A percentile compares a stretch with the other conserved stretches of the same genome.
Evolutionary conservation across 768 basidiomycete species (phyloP).

Genomic region (Nidularia pulvinata): DNA sequence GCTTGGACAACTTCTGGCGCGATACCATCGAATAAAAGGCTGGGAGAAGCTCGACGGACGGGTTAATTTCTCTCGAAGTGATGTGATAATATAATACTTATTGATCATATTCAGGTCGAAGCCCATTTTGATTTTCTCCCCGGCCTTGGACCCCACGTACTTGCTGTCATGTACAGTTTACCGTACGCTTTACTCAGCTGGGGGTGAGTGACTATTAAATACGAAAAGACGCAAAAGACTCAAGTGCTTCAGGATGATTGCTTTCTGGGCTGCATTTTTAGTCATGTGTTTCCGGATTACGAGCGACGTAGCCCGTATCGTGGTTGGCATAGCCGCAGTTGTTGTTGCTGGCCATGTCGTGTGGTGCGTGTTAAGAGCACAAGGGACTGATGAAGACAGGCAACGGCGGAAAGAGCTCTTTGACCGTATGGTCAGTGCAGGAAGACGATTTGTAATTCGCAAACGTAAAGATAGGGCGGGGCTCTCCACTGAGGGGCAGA

Average conservation of each 20-base stretch:
- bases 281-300: conserved; percentile 3
- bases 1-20: conserved; percentile 20
- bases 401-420: neutral
- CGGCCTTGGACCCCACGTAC: neutral
- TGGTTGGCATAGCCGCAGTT: neutral
- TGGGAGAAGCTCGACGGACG: conserved; percentile 4
- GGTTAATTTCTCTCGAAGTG: neutral
- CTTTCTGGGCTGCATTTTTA: conserved; percentile 6
- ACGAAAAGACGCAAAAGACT: neutral
- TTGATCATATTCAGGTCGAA: neutral
- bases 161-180: conserved; percentile 5
- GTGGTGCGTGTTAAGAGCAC: conserved; percentile 3
- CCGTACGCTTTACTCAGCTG: conserved; percentile 5
- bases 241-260: neutral
- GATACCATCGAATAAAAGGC: conserved; percentile 12
- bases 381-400: neutral
- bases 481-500: neutral
- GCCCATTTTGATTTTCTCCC: neutral
- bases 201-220: conserved; percentile 2
- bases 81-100: neutral
- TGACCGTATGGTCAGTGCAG: neutral
- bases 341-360: conserved; percentile 1
- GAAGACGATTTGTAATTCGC: neutral
- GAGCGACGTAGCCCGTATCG: neutral
- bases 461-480: neutral